Percentiles rank a stretch among this genome's conserved stretches.
phyloP scores from a whole-genome alignment of 1,284 basidiomycete species.

The Cutaneotrichosporon sp. region DNA sequence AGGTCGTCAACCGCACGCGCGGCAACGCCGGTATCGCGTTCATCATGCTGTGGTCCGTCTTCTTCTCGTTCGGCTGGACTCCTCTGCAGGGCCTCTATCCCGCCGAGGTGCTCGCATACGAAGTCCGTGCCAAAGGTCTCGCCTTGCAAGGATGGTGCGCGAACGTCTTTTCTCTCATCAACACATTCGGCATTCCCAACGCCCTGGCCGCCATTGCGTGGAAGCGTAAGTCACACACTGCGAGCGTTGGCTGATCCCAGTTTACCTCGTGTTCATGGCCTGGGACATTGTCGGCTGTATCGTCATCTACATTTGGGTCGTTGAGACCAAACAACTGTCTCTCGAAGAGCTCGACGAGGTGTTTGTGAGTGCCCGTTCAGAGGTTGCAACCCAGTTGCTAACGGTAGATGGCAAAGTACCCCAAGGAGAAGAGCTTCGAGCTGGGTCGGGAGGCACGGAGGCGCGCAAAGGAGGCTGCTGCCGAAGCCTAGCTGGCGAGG shows the following conservation, averaged over 20 bases:
- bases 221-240: conserved; percentile 32
- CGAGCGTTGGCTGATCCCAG: conserved; percentile 44
- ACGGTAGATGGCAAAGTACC: conserved; percentile 47
- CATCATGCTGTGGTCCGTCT: conserved; percentile 21
- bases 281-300: conserved; percentile 57
- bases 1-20: conserved; percentile 8
- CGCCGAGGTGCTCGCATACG: conserved; percentile 55
- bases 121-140: conserved; percentile 54
- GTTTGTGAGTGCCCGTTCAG: conserved; percentile 32
- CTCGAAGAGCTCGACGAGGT: conserved; percentile 57
- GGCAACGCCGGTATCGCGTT: conserved; percentile 32
- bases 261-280: conserved; percentile 54
- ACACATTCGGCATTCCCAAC: conserved; percentile 35
- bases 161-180: conserved; percentile 25
- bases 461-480: too few species aligned
- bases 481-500: too few species aligned
- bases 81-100: conserved; percentile 58
- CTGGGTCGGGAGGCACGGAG: conserved; percentile 9
- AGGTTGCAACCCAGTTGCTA: neutral
- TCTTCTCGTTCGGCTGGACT: conserved; percentile 54
- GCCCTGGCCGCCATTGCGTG: conserved; percentile 26
- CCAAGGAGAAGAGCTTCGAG: conserved; percentile 49
- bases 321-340: conserved; percentile 53
- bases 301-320: conserved; percentile 55
- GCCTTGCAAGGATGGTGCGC: conserved; percentile 27